Percentiles rank a stretch among this genome's conserved stretches.
phyloP scores from a whole-genome alignment of 805 yeast genomes.

The Lipomyces chichibuensis region DNA sequence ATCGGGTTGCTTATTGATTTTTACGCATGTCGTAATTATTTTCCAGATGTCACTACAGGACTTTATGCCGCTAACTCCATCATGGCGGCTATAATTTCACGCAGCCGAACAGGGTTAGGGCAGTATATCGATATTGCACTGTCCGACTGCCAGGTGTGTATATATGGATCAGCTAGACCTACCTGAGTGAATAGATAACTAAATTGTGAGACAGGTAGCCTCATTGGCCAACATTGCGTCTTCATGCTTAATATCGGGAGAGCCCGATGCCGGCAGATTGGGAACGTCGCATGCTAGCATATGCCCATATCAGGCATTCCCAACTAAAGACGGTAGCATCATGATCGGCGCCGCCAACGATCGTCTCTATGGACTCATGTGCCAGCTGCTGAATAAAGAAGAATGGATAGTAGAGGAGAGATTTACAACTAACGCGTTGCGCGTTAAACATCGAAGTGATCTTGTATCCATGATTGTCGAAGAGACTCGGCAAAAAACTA shows the following conservation, averaged over 20 bases:
- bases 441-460: slow-evolving; percentile 45
- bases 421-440: slow-evolving; percentile 44
- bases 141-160: slow-evolving; percentile 46
- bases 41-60: too few species aligned
- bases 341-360: slow-evolving; percentile 52
- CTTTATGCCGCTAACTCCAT: too few species aligned
- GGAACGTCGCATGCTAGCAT: slow-evolving; percentile 51
- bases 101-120: slow-evolving; percentile 43
- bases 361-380: slow-evolving; percentile 43
- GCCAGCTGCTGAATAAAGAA: slow-evolving; percentile 44
- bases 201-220: too few species aligned
- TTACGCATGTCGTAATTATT: too few species aligned
- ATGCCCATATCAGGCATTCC: slow-evolving; percentile 49
- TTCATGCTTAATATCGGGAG: slow-evolving; percentile 33
- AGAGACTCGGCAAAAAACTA: slow-evolving; percentile 38
- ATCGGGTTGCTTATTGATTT: too few species aligned
- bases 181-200: too few species aligned
- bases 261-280: slow-evolving; percentile 48
- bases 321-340: slow-evolving; percentile 45
- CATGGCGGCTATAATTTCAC: neutral
- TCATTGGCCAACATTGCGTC: too few species aligned
- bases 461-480: slow-evolving; percentile 44
- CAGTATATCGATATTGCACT: slow-evolving; percentile 47
- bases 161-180: slow-evolving; percentile 41
- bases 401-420: slow-evolving; percentile 47